Conservation (phyloP, 2,329 filamentous ascomycete genomes). For the Claviceps maximensis region DNA sequence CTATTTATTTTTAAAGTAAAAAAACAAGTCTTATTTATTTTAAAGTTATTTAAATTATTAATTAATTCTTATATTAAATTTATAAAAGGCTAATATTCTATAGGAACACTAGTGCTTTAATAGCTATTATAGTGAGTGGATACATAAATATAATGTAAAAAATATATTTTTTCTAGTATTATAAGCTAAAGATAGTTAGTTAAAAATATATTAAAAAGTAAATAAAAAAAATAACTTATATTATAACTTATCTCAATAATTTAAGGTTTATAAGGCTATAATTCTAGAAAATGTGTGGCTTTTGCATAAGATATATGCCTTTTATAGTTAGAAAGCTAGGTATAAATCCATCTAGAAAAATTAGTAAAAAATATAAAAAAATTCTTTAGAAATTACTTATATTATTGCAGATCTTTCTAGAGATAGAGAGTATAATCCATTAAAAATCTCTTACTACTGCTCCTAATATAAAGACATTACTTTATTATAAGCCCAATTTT, state of each 20-base stretch:
- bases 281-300: background rate
- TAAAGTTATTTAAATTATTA: background rate
- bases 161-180: background rate
- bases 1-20: background rate
- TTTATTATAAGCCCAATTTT: background rate
- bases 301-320: background rate
- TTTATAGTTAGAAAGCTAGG: background rate
- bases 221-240: background rate
- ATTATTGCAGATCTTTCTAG: background rate
- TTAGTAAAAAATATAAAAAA: background rate
- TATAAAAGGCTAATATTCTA: background rate
- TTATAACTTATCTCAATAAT: background rate
- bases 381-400: background rate
- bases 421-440: background rate
- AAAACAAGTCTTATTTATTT: background rate
- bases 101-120: background rate
- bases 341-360: background rate
- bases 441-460: background rate
- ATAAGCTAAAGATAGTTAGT: no score
- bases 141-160: background rate
- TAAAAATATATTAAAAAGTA: background rate
- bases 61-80: background rate
- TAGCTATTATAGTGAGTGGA: background rate
- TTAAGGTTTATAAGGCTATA: background rate
- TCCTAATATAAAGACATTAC: background rate